Base-by-base conservation (phyloP, 2,329 filamentous ascomycete genomes). In the Balansia obtecta region DNA sequence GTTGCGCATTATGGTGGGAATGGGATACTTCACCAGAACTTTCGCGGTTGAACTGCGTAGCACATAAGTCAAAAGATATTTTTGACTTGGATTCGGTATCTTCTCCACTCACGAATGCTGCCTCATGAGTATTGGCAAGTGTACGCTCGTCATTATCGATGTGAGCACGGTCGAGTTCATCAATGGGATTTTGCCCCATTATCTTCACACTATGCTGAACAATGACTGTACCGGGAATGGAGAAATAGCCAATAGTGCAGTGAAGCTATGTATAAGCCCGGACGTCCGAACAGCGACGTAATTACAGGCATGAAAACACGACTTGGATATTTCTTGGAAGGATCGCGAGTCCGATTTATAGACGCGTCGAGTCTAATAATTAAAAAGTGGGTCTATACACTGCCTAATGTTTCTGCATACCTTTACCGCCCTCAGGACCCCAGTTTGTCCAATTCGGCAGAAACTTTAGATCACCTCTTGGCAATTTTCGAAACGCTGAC, bases 401-500 rank as follows among this genome's bases (percentile, higher is more conserved):
- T 20, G 18, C 13, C 45, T 34, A 46, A 46, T 16, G 30, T 15
- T n/a, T 9, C 13, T 9, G 15, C 15, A 22, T 22, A 9, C 2
- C 5, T 38, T 44, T 22, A 37, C 39, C 46, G 46, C 39, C 18
- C 11, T 13, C 20, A 42, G 15, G 27, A 50, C 51, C 50, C 56
- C 54, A 50, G 51, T 37, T 15, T 15, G 4, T 42, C n/a, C 15
- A 32, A 11, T 10, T 6, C 39, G 61, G 63, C 57, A 59, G 56
- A 63, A 64, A 63, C 59, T 58, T 22, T n/a, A n/a, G n/a, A 34
- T 13, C 33, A 37, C 15, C 11, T 12, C 34, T 12, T 37, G 7
- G 10, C 15, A 15, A 37, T 8, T 27, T 27, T 4, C 8, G 10
- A 6, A 37, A 37, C 18, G 34, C 39, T 49, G 39, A 40, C 43